Percentiles rank a stretch among this genome's conserved stretches.
These are phyloP conservation scores for Macaranga tanarius DNA, from an alignment of 441 rosid species.

Conservation along the genomic window DNA sequence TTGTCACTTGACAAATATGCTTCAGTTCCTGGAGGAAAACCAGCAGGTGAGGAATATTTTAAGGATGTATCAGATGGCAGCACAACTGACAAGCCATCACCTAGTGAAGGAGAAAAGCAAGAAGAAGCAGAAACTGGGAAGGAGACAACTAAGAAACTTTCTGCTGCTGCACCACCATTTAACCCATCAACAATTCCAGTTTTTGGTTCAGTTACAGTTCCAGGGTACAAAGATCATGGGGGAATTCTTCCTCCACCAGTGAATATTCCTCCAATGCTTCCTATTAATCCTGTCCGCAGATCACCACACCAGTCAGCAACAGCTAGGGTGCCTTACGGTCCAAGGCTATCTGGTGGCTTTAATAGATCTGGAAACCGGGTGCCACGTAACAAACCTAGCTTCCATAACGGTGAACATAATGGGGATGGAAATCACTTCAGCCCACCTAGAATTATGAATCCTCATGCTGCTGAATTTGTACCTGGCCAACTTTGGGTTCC, in stretches of 20 bases:
- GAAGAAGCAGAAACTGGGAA: constrained; percentile 36
- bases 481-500: constrained; percentile 89
- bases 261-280: constrained; percentile 59
- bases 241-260: constrained; percentile 46
- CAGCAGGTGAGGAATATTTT: constrained; percentile 31
- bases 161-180: constrained; percentile 90
- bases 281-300: constrained; percentile 65
- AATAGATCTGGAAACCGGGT: constrained; percentile 52
- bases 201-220: constrained; percentile 36
- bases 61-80: constrained; percentile 40
- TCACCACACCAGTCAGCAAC: constrained; percentile 58
- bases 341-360: constrained; percentile 66
- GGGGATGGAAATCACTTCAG: constrained; percentile 44
- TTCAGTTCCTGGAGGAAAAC: constrained; percentile 35
- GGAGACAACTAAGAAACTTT: constrained; percentile 69
- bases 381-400: constrained; percentile 37
- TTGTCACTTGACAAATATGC: constrained; percentile 31
- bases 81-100: constrained; percentile 31
- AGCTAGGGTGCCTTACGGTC: constrained; percentile 62
- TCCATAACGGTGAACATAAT: constrained; percentile 37
- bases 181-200: constrained; percentile 54
- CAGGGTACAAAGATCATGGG: constrained; percentile 46
- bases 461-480: constrained; percentile 63
- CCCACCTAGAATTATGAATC: constrained; percentile 54
- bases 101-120: constrained; percentile 44